These are phyloP conservation scores for Gossypium laxum DNA, from an alignment of 441 rosid genomes.

Conservation along the genomic window DNA sequence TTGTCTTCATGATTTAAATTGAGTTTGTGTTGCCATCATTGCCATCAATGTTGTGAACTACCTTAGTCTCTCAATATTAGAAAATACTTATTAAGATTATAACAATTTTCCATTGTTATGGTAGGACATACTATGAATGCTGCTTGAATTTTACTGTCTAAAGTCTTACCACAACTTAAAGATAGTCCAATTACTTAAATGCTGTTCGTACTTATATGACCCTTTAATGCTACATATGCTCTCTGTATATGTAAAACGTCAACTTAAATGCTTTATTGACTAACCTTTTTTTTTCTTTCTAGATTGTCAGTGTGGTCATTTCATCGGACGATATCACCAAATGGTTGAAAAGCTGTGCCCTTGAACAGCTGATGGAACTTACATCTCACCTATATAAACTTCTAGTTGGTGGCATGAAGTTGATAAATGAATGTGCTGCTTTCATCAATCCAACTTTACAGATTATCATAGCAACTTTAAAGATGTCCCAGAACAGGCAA, in stretches of 20 bases:
- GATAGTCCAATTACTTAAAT: not conserved
- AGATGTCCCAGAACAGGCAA: slow-evolving; percentile 64
- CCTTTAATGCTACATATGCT: not conserved
- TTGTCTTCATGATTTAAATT: not conserved
- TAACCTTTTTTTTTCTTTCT: slow-evolving; percentile 15
- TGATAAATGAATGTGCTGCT: slow-evolving; percentile 32
- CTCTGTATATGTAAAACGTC: not conserved
- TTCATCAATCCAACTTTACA: slow-evolving; percentile 36
- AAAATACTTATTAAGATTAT: not conserved
- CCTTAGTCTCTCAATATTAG: not conserved
- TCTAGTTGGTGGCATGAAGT: slow-evolving; percentile 36
- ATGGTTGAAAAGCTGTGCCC: slow-evolving; percentile 67
- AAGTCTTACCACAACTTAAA: not conserved
- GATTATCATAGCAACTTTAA: slow-evolving; percentile 44
- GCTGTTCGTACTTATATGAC: not conserved
- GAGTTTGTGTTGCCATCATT: not conserved
- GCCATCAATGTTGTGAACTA: not conserved
- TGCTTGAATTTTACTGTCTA: not conserved
- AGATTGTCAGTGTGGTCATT: slow-evolving; percentile 49
- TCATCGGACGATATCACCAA: slow-evolving; percentile 43
- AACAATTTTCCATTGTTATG: not conserved
- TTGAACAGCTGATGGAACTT: slow-evolving; percentile 68
- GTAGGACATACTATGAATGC: not conserved
- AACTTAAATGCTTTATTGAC: not conserved
- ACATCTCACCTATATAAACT: slow-evolving; percentile 54